Evolutionary conservation across 345 rosid species (phyloP).

Genomic region (Noccaea caerulescens): DNA sequence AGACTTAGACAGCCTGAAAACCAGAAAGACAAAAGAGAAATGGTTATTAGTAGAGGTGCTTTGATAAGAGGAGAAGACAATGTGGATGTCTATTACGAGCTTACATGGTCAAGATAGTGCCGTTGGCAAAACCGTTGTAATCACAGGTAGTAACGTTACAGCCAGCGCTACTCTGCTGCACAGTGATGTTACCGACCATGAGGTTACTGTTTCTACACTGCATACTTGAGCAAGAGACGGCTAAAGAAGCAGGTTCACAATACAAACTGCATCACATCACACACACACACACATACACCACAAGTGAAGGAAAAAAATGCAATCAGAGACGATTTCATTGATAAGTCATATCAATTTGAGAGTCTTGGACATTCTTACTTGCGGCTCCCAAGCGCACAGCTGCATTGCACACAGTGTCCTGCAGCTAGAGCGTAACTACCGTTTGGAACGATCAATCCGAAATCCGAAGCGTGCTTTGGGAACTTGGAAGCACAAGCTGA

Average conservation of each 20-base stretch:
- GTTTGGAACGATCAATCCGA: slow-evolving; percentile 80
- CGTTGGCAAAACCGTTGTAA: slow-evolving; percentile 80
- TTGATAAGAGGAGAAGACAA: slow-evolving; percentile 1
- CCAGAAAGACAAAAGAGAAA: slow-evolving; percentile 4
- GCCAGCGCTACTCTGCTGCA: slow-evolving; percentile 78
- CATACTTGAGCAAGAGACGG: slow-evolving; percentile 98
- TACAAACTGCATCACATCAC: slow-evolving; percentile 61
- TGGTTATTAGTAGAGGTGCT: background rate
- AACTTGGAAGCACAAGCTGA: slow-evolving; percentile 95
- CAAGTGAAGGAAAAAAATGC: background rate
- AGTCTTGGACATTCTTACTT: slow-evolving; percentile 56
- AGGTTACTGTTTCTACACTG: slow-evolving; percentile 87
- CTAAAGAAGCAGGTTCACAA: slow-evolving; percentile 94
- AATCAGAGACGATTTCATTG: background rate
- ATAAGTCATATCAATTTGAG: background rate
- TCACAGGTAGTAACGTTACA: slow-evolving; percentile 83
- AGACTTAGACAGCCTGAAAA: slow-evolving; percentile 68
- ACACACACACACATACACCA: slow-evolving; percentile 17
- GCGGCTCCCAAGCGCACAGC: slow-evolving; percentile 86
- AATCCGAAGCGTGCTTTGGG: slow-evolving; percentile 73
- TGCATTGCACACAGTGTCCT: slow-evolving; percentile 96
- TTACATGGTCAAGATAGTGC: slow-evolving; percentile 75
- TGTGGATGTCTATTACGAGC: slow-evolving; percentile 22
- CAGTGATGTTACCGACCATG: slow-evolving; percentile 83
- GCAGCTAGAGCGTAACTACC: slow-evolving; percentile 93